Evolutionary conservation across 1,139 yeast species (phyloP), one percentile per base, ranked within the genome.

Genomic region (Pneumocystis carinii): DNA sequence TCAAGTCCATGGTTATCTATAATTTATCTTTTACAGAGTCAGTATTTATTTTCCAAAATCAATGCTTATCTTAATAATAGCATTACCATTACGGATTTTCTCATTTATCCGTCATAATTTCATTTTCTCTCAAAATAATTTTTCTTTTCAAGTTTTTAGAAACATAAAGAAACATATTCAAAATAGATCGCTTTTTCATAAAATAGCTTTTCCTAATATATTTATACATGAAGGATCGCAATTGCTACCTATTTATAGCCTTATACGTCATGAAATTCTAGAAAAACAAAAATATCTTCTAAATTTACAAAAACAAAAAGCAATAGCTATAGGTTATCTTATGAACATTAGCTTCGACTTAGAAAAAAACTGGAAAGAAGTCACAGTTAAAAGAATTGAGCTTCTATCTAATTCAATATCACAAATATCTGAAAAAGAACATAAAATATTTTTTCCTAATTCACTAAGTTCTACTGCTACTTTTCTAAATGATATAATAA

Each of bases 391-490:
- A 56, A 35, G 24, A 6, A 15, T 56, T 17, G 7, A 56, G 5
- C 12, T n/a, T 17, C 14, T 35, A 35, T 59, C n/a, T 32, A n/a
- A 32, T 32, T 32, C 36, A 14, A 7, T 60, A 58, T 38, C 19
- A n/a, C 14, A 35, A 36, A 32, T 61, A 42, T 29, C 12, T n/a
- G 15, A 27, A 24, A 61, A 27, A 42, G 19, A 14, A 37, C 10
- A 5, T 17, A 36, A n/a, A 37, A 60, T 7, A 12, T 19, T 41
- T 32, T 56, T 60, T 56, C 62, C 17, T 53, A 17, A 65, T 66
- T 19, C 42, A 35, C 8, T 35, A 36, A 32, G 41, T 67, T 42
- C 69, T 69, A 10, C 61, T 65, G 27, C 56, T 60, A 14, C 48
- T 68, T 19, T 41, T 65, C n/a, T 55, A 59, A 15, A 55, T 68